Evolutionary conservation across 2,329 filamentous ascomycete species (phyloP).

Genomic region (Lecanosticta acicola): DNA sequence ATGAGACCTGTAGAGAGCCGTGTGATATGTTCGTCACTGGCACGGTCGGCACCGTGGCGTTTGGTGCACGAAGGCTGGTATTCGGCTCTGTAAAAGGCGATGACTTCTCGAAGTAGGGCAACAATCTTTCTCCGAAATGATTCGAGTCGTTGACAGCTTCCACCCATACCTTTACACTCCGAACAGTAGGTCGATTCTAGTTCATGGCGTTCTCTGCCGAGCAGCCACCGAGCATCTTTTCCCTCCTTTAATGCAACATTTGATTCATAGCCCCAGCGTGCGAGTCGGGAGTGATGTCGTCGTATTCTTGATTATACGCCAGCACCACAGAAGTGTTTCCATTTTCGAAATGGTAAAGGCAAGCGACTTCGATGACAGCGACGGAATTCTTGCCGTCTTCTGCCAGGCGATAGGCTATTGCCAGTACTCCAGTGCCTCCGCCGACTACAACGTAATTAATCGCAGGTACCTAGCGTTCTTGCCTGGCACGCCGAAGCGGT

Average conservation of each 20-base stretch:
- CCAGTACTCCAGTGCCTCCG: constrained; percentile 19
- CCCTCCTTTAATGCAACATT: constrained; percentile 18
- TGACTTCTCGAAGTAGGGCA: constrained; percentile 15
- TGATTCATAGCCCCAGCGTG: constrained; percentile 1
- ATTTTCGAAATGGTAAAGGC: constrained; percentile 19
- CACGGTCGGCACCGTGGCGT: neutral
- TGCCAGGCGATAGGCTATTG: constrained; percentile 19
- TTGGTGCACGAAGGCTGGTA: neutral
- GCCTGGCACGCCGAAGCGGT: constrained; percentile 10
- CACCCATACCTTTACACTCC: constrained; percentile 32
- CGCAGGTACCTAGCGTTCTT: constrained; percentile 14
- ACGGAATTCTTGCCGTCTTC: constrained; percentile 14
- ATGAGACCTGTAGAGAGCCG: constrained; percentile 4
- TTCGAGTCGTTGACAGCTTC: constrained; percentile 32
- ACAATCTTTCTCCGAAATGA: constrained; percentile 26
- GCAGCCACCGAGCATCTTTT: constrained; percentile 25
- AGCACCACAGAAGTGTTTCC: constrained; percentile 19
- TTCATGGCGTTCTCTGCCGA: constrained; percentile 25
- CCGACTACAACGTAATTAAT: constrained; percentile 18
- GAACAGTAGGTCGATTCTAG: constrained; percentile 29
- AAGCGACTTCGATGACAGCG: constrained; percentile 25
- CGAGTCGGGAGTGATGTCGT: constrained; percentile 7
- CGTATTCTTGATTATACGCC: constrained; percentile 11
- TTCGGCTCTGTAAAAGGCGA: neutral
- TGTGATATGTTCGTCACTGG: neutral